phyloP scores from a whole-genome alignment of 805 yeast species.

The Candida anglica region DNA sequence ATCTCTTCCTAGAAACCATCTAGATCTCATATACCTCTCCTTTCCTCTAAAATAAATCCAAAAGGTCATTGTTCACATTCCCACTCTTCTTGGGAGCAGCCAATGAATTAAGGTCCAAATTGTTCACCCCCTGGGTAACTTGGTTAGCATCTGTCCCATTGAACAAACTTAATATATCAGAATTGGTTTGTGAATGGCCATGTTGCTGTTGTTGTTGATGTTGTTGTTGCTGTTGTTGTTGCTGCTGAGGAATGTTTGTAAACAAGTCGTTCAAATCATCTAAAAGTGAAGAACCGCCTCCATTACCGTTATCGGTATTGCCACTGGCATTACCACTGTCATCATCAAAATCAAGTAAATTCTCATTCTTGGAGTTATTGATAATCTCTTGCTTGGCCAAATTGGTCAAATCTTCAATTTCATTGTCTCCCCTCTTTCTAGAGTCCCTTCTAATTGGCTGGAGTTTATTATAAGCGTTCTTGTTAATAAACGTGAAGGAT shows the following conservation, averaged over 20 bases:
- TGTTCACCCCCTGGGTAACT: conserved; percentile 7
- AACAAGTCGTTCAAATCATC: conserved; percentile 77
- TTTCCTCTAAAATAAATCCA: conserved; percentile 34
- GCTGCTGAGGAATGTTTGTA: conserved; percentile 28
- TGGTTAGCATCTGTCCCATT: too few relatives aligned
- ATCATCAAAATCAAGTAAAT: conserved; percentile 80
- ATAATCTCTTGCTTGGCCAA: conserved; percentile 75
- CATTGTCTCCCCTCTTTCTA: conserved; percentile 29
- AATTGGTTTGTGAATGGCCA: conserved; percentile 16
- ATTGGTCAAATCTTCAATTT: conserved; percentile 72
- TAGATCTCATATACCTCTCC: too few relatives aligned
- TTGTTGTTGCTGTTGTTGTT: conserved; percentile 11
- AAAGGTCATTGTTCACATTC: conserved; percentile 26
- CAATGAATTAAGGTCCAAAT: conserved; percentile 8
- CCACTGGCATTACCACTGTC: conserved; percentile 25
- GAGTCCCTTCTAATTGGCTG: conserved; percentile 6
- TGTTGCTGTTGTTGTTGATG: conserved; percentile 6
- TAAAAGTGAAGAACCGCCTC: conserved; percentile 40
- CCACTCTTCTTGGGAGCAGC: conserved; percentile 3
- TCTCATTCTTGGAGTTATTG: conserved; percentile 64
- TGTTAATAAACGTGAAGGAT: conserved; percentile 55
- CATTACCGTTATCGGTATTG: conserved; percentile 9
- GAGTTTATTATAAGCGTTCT: conserved; percentile 29
- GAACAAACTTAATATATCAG: conserved; percentile 48
- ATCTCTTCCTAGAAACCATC: too few relatives aligned